Percentiles rank a stretch among this genome's conserved stretches.
Conservation (phyloP, 2,329 filamentous ascomycete species). For the Lachnellula hyalina region DNA sequence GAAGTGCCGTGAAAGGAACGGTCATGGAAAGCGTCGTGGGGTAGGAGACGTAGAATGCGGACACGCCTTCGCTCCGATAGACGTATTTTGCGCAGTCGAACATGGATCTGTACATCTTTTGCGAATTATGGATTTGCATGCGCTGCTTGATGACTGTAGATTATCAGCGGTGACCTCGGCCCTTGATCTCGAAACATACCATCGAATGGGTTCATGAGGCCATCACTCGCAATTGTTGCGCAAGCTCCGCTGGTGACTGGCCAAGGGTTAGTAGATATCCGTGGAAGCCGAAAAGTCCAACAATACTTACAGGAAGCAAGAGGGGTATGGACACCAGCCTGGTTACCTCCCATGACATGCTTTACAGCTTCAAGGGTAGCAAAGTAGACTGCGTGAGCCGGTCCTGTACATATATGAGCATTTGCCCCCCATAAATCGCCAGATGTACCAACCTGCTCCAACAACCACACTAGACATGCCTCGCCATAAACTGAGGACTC, state of each 20-base stretch:
- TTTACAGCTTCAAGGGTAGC: constrained; percentile 97
- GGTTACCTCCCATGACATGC: constrained; percentile 90
- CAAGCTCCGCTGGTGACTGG: constrained; percentile 86
- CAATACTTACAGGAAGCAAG: constrained; percentile 72
- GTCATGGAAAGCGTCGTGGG: constrained; percentile 98
- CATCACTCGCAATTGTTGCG: constrained; percentile 94
- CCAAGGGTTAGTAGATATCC: constrained; percentile 32
- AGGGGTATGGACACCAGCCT: constrained; percentile 81
- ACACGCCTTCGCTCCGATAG: constrained; percentile 79
- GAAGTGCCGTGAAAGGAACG: constrained; percentile 92
- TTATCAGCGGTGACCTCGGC: constrained; percentile 14
- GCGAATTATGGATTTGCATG: constrained; percentile 97
- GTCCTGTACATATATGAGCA: constrained; percentile 53
- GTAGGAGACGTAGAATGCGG: constrained; percentile 97
- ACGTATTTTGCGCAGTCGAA: constrained; percentile 82
- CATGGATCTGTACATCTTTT: constrained; percentile 77
- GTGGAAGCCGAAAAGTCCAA: not conserved
- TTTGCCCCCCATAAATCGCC: constrained; percentile 1
- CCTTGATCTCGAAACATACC: constrained; percentile 46
- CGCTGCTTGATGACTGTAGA: constrained; percentile 90
- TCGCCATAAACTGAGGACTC: constrained; percentile 87
- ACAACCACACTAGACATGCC: constrained; percentile 95
- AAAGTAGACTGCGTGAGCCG: constrained; percentile 96
- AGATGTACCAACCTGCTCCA: constrained; percentile 68
- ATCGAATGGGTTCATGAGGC: constrained; percentile 98